Evolutionary conservation across 176 grass and related monocot genomes (phyloP).

Genomic region (Microstegium vimineum): DNA sequence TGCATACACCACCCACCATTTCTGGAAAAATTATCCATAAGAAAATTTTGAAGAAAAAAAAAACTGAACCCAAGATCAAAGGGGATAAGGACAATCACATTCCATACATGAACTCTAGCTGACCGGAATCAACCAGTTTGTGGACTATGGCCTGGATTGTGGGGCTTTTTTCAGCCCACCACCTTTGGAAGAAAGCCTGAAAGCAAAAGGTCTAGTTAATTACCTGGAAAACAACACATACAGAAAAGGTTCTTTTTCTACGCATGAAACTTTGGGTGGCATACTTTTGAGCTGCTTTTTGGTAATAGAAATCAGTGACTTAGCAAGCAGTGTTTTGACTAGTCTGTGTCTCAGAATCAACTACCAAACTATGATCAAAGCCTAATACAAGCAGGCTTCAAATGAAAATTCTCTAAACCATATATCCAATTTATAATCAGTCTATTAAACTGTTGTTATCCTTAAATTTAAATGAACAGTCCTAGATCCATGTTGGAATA

Average conservation of each 20-base stretch:
- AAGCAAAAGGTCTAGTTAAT: slow-evolving; percentile 10
- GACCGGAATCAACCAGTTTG: slow-evolving; percentile 67
- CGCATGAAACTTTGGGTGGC: neutral
- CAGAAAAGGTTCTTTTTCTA: neutral
- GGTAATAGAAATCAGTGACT: neutral
- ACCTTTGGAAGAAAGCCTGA: slow-evolving; percentile 96
- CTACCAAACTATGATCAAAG: neutral
- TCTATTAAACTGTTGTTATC: neutral
- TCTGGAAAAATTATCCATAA: slow-evolving; percentile 38
- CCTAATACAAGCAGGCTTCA: neutral
- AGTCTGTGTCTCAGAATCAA: neutral
- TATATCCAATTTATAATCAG: neutral
- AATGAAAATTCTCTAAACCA: neutral
- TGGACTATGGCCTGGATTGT: slow-evolving; percentile 50
- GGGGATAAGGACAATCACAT: neutral
- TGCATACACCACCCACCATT: slow-evolving; percentile 99
- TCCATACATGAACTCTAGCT: slow-evolving; percentile 88
- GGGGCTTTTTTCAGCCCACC: slow-evolving; percentile 84
- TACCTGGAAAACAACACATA: slow-evolving; percentile 7
- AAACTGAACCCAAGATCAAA: slow-evolving; percentile 7
- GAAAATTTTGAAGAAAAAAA: neutral
- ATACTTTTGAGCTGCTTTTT: neutral
- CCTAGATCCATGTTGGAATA: neutral
- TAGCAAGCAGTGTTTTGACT: neutral
- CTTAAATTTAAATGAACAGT: neutral